Evolutionary conservation across 2,329 filamentous ascomycete species (phyloP).

Genomic region (Aspergillus sclerotialis): DNA sequence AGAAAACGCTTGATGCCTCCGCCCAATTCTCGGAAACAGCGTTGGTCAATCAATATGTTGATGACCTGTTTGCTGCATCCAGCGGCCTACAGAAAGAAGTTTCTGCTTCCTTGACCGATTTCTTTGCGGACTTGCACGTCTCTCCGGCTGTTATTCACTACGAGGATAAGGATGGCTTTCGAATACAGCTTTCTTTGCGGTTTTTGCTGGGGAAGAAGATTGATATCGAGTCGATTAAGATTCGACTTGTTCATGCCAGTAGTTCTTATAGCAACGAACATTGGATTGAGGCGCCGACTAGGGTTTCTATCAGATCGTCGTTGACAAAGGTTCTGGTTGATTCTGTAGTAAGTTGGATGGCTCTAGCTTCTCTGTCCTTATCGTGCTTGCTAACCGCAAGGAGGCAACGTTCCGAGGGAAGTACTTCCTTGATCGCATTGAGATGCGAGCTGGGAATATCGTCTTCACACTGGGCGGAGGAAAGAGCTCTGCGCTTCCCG

Average conservation of each 20-base stretch:
- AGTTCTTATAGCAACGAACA: slow-evolving; percentile 55
- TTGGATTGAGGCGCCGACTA: slow-evolving; percentile 49
- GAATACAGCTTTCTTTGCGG: slow-evolving; percentile 58
- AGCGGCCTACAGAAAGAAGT: slow-evolving; percentile 53
- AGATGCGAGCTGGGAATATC: slow-evolving; percentile 44
- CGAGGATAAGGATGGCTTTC: slow-evolving; percentile 66
- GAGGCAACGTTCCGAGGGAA: slow-evolving; percentile 51
- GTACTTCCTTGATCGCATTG: slow-evolving; percentile 68
- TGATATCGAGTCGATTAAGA: slow-evolving; percentile 55
- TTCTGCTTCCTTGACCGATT: slow-evolving; percentile 61
- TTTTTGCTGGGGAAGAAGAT: slow-evolving; percentile 69
- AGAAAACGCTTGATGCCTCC: slow-evolving; percentile 24
- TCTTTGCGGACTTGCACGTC: slow-evolving; percentile 65
- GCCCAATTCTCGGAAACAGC: slow-evolving; percentile 22
- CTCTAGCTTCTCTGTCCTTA: neutral
- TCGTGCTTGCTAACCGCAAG: slow-evolving; percentile 1
- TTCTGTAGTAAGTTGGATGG: slow-evolving; percentile 35
- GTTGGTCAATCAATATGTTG: slow-evolving; percentile 27
- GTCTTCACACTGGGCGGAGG: slow-evolving; percentile 28
- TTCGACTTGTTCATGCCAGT: slow-evolving; percentile 53
- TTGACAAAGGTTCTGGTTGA: slow-evolving; percentile 46
- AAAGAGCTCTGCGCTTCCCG: slow-evolving; percentile 21
- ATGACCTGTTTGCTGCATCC: slow-evolving; percentile 43
- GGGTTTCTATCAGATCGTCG: slow-evolving; percentile 49
- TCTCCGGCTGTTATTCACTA: slow-evolving; percentile 64